Evolutionary conservation across 345 rosid genomes (phyloP).

Genomic region (Salix brachista): DNA sequence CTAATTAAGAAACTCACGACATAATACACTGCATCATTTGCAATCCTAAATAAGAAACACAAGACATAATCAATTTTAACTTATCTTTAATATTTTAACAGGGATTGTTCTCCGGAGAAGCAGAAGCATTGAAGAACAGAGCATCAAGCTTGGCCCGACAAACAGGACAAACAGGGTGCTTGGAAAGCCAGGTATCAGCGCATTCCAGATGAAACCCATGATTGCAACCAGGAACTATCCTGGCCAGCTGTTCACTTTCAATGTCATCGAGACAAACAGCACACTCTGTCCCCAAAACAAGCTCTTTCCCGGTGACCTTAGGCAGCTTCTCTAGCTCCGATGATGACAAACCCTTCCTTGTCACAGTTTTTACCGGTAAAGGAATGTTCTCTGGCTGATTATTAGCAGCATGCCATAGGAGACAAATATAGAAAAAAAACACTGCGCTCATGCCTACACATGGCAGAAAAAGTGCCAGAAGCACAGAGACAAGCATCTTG

Average conservation of each 20-base stretch:
- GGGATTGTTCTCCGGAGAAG: not conserved
- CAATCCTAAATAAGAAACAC: not conserved
- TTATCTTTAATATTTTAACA: slow-evolving; percentile 6
- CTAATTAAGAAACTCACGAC: not conserved
- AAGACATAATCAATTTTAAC: not conserved
- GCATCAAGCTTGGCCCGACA: slow-evolving; percentile 55
- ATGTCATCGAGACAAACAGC: slow-evolving; percentile 81
- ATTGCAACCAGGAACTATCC: slow-evolving; percentile 77
- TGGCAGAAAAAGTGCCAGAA: slow-evolving; percentile 66
- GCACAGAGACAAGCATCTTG: slow-evolving; percentile 46
- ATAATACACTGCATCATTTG: not conserved
- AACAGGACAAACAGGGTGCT: slow-evolving; percentile 60
- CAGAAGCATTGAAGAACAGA: slow-evolving; percentile 7
- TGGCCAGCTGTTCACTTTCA: slow-evolving; percentile 47
- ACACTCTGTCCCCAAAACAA: slow-evolving; percentile 62
- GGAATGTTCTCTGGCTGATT: slow-evolving; percentile 4
- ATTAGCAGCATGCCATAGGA: slow-evolving; percentile 46
- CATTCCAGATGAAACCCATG: slow-evolving; percentile 81
- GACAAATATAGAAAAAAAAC: slow-evolving; percentile 53
- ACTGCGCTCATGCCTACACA: slow-evolving; percentile 61
- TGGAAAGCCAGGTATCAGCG: slow-evolving; percentile 77
- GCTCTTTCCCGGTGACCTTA: slow-evolving; percentile 55
- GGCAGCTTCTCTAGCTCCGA: slow-evolving; percentile 67
- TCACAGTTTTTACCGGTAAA: slow-evolving; percentile 25
- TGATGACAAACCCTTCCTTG: slow-evolving; percentile 45